Evolutionary conservation across 305 asterid species (phyloP).

Genomic region (Fraxinus floribunda): DNA sequence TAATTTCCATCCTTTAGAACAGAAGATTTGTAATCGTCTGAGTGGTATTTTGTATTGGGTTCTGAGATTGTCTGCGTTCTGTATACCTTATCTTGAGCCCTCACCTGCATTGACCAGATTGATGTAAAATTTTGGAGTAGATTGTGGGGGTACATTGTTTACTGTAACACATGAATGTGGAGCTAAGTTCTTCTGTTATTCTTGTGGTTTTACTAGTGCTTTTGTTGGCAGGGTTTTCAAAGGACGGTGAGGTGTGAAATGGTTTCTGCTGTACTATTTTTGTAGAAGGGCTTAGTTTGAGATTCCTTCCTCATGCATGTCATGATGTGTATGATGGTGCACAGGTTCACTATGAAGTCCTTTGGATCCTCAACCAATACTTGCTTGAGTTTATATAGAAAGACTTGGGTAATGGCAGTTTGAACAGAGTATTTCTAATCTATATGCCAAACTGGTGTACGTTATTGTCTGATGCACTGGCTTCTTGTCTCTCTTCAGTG

Average conservation of each 20-base stretch:
- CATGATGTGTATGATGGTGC: background rate
- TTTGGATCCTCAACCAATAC: background rate
- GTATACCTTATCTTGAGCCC: background rate
- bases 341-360: background rate
- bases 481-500: background rate
- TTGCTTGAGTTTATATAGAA: background rate
- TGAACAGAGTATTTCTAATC: no score
- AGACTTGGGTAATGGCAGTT: no score
- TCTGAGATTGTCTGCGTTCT: background rate
- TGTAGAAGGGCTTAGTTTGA: background rate
- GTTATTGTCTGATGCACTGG: background rate
- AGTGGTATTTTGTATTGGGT: background rate
- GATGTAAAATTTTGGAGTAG: background rate
- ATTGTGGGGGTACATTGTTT: constrained; percentile 1
- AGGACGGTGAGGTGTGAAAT: background rate
- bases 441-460: background rate
- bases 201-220: background rate
- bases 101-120: background rate
- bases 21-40: background rate
- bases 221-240: background rate
- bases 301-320: constrained; percentile 15
- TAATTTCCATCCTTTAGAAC: background rate
- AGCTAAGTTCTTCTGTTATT: constrained; percentile 14
- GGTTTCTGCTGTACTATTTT: background rate
- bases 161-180: background rate